Base-by-base conservation (phyloP, 108 stramenopile genomes). In the Nannochloropsis gaditana region DNA sequence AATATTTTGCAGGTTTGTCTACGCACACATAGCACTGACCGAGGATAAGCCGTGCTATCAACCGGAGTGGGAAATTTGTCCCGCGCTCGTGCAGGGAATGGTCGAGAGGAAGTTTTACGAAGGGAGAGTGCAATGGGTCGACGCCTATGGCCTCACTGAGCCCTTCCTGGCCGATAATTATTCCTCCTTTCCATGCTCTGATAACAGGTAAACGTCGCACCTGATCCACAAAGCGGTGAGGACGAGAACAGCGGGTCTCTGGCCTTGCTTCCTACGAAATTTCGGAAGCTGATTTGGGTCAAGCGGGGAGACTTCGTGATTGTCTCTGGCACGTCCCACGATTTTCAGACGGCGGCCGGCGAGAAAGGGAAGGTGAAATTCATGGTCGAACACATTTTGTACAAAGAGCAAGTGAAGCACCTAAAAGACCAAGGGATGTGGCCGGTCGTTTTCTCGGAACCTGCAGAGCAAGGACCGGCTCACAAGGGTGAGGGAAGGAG, bases 381-480 rank as follows among this genome's bases (percentile, higher is more conserved):
- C 45, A 84, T 89, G 31, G 87, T 92, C 9, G 82, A 90, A 80
- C 95, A 96, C 85, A 95, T 98, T 87, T 87, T 98, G 44, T 96
- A 95, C 91, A 95, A 95, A 83, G 96, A 97, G 88, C 96, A 97
- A 90, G 92, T 98, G 79, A 97, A 95, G 84, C 96, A 98, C 90
- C 87, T 97, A 11, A 91, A 93, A 91, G 85, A 91, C 43, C 93
- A 91, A 45, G 93, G 90, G 6, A 88, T 95, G 47, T 98, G 97
- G 97, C 97, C 97, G 43, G 90, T 45, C 21, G 59, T 21, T 59
- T 86, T 91, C 50, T 59, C 73, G 44, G 85, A 87, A 43, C 84
- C 41, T 9, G 85, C 79, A 2, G 84, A 81, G 15, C 47, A 44
- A 5, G 84, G 43, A 19, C 45, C 43, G 47, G 44, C 44, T 3